Conservation (phyloP, 1,284 basidiomycete genomes). For the Fomes fomentarius region DNA sequence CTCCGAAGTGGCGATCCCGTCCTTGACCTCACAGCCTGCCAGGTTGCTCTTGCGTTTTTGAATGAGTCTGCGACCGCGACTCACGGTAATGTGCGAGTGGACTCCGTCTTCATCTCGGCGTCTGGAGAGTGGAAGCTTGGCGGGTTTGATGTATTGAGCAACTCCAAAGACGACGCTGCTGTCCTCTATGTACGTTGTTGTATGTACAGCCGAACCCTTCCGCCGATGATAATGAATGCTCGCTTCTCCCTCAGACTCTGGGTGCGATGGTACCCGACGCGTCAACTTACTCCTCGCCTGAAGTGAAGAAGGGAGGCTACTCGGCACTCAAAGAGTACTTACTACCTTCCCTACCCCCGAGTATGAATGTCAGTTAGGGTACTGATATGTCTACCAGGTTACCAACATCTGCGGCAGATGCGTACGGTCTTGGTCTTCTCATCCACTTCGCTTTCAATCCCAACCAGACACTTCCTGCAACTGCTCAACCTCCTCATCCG, state of each 20-base stretch:
- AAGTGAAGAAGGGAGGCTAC: constrained; percentile 93
- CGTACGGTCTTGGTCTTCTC: constrained; percentile 86
- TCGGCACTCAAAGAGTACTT: constrained; percentile 77
- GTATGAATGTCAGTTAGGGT: not conserved
- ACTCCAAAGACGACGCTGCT: constrained; percentile 73
- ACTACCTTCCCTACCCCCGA: constrained; percentile 30
- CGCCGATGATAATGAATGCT: constrained; percentile 26
- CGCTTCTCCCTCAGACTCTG: constrained; percentile 55
- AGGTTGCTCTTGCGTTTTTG: constrained; percentile 91
- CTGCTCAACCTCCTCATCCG: constrained; percentile 69
- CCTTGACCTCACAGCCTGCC: not conserved
- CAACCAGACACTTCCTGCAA: constrained; percentile 68
- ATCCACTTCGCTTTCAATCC: constrained; percentile 89
- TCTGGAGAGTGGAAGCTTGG: constrained; percentile 97
- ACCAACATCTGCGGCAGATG: constrained; percentile 76
- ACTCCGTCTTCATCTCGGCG: constrained; percentile 86
- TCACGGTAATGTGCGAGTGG: constrained; percentile 84
- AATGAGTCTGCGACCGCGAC: constrained; percentile 87
- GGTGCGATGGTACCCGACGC: constrained; percentile 70
- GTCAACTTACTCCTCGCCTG: constrained; percentile 72
- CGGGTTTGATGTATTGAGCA: constrained; percentile 92
- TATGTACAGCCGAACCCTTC: constrained; percentile 19
- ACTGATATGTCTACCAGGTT: constrained; percentile 46
- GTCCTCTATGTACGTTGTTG: constrained; percentile 77
- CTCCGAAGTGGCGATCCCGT: not conserved